These are phyloP conservation scores for Medicago arabica DNA, from an alignment of 306 rosid genomes.

Conservation along the genomic window DNA sequence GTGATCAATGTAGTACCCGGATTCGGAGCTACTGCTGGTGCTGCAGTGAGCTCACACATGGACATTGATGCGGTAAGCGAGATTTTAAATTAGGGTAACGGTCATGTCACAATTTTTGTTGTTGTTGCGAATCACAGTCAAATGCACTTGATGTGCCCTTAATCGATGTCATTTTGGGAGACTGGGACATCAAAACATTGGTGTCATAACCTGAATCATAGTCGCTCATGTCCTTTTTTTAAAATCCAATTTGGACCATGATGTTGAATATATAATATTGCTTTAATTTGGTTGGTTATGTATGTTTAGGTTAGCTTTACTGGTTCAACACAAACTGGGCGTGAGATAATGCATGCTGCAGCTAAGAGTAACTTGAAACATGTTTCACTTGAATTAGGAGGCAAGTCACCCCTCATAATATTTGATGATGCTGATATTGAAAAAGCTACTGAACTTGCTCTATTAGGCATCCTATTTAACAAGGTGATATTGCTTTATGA, in stretches of 20 bases:
- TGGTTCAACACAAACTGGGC: conserved; percentile 76
- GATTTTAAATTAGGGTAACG: too few relatives aligned
- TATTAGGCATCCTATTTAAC: conserved; percentile 60
- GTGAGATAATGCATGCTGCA: conserved; percentile 77
- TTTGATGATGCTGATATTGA: conserved; percentile 83
- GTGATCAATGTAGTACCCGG: conserved; percentile 80
- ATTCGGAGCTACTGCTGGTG: conserved; percentile 79
- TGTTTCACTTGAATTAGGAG: conserved; percentile 82
- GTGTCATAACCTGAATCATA: background rate
- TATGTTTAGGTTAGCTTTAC: conserved; percentile 74
- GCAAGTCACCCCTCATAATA: conserved; percentile 81
- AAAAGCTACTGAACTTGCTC: conserved; percentile 72
- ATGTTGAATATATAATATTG: background rate
- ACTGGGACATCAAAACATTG: background rate
- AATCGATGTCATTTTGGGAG: too few relatives aligned
- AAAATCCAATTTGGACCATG: background rate
- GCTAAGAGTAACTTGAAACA: conserved; percentile 76
- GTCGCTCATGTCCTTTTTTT: background rate
- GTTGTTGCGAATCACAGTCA: background rate
- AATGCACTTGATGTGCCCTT: background rate
- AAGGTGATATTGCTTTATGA: conserved; percentile 55
- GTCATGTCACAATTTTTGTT: background rate
- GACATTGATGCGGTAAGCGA: conserved; percentile 57
- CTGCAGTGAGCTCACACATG: conserved; percentile 76
- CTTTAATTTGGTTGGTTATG: background rate